Percentiles rank a stretch among this genome's conserved stretches.
These are phyloP conservation scores for Draba incana DNA, from an alignment of 345 rosid species.

Conservation along the genomic window DNA sequence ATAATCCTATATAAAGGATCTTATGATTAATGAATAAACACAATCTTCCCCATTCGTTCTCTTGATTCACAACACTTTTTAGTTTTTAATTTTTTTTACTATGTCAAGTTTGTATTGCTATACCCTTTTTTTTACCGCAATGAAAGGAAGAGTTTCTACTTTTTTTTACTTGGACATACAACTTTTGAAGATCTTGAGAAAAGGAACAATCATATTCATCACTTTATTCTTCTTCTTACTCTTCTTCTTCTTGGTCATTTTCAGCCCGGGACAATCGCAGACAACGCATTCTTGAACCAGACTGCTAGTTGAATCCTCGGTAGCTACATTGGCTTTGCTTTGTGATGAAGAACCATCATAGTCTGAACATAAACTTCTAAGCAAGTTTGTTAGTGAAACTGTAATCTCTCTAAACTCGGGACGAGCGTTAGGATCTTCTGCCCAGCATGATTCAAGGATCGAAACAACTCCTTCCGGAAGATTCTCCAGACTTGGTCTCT, in stretches of 20 bases:
- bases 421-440: conserved; percentile 58
- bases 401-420: conserved; percentile 65
- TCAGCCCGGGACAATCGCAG: conserved; percentile 31
- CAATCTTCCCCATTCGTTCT: too few species aligned
- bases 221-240: conserved; percentile 25
- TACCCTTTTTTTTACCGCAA: neutral
- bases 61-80: too few species aligned
- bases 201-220: conserved; percentile 23
- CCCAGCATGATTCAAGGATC: conserved; percentile 67
- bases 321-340: conserved; percentile 8
- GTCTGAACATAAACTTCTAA: conserved; percentile 34
- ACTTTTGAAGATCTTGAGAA: conserved; percentile 33
- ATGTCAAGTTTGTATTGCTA: conserved; percentile 21
- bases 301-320: conserved; percentile 24
- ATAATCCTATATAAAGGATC: too few species aligned
- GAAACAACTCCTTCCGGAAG: conserved; percentile 49
- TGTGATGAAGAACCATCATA: neutral
- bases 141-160: neutral
- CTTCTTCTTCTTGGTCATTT: conserved; percentile 20
- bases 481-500: conserved; percentile 68
- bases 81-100: neutral
- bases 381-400: conserved; percentile 37
- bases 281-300: conserved; percentile 33
- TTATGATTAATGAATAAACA: too few species aligned
- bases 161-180: conserved; percentile 32